phyloP scores from a whole-genome alignment of 139 green algal species.

The Choricystis sp. region DNA sequence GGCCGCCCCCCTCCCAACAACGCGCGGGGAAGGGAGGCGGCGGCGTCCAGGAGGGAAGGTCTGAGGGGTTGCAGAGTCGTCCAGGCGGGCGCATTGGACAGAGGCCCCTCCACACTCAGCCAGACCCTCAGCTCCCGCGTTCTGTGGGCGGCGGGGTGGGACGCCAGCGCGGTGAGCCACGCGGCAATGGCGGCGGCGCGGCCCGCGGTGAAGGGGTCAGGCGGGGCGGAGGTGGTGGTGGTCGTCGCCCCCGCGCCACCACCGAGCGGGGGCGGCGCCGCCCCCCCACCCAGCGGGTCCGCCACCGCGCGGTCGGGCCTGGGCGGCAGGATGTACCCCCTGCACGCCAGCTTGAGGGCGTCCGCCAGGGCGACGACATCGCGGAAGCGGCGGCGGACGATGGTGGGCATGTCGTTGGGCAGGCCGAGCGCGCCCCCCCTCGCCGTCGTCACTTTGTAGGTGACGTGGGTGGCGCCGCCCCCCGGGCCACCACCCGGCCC shows the following conservation, averaged over 20 bases:
- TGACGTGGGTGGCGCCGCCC: too few relatives aligned
- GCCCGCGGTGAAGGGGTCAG: background rate
- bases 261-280: background rate
- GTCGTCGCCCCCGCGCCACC: background rate
- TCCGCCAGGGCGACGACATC: conserved; percentile 26
- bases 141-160: conserved; percentile 49
- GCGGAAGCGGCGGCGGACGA: conserved; percentile 16
- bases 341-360: background rate
- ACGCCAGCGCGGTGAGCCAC: conserved; percentile 61
- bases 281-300: background rate
- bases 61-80: conserved; percentile 32
- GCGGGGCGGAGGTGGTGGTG: background rate
- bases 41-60: conserved; percentile 49
- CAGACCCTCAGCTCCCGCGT: conserved; percentile 66
- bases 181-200: conserved; percentile 52
- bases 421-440: background rate
- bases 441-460: too few relatives aligned
- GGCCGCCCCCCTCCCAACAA: conserved; percentile 38
- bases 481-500: too few relatives aligned
- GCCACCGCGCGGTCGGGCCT: background rate
- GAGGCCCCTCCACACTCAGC: conserved; percentile 49
- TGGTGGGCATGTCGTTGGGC: background rate
- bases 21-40: conserved; percentile 47
- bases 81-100: conserved; percentile 39
- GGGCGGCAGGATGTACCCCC: background rate